Base-by-base conservation (phyloP, 129 eudicot genomes). In the Lactuca saligna region DNA sequence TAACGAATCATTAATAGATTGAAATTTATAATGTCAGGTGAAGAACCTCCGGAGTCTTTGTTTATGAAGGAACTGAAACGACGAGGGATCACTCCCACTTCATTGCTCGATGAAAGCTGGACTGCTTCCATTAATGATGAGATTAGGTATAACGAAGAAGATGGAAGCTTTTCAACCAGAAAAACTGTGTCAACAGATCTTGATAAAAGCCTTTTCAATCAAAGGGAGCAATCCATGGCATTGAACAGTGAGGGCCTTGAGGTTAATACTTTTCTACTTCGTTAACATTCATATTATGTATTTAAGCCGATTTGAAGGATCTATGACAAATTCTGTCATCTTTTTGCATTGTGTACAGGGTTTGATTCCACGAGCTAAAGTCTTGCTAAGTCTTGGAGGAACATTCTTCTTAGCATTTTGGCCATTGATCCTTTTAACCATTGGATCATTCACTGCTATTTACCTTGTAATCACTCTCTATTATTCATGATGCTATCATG, bases 231-330 rank as follows among this genome's bases (percentile, higher is more conserved):
- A 46, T 65, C 92, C 68, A 79, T 86, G 87, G 86, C 89, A 25
- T 78, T 89, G 81, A 89, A 89, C 70, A 89, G 96, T 64, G 96
- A 89, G 69, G 96, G 96, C 71, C 87, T 89, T 69, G 96, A 89
- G 96, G 96, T 89, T 61, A 41, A 65, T 38, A 41, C 16, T 17
- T 33, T 58, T 35, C 14, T 46, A 44, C 17, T 12, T 25, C 59
- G 17, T 31, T 65, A 33, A 7, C 13, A 46, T 41, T 37, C 60
- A 29, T 65, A 14, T 13, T 39, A 16, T 39, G 4, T 12, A 10
- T 44, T 46, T 29, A 20, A n/a, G 15, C 9, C 31, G 3, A 57
- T 46, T 46, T 46, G 15, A 46, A 46, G 5, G 5, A 12, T 10
- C n/a, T 46, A 46, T 10, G 15, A 12, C 3, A 12, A 11, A 9